Percentiles rank a stretch among this genome's conserved stretches.
Evolutionary conservation across 805 yeast species (phyloP).

Genomic region (Danielia reshetovae): DNA sequence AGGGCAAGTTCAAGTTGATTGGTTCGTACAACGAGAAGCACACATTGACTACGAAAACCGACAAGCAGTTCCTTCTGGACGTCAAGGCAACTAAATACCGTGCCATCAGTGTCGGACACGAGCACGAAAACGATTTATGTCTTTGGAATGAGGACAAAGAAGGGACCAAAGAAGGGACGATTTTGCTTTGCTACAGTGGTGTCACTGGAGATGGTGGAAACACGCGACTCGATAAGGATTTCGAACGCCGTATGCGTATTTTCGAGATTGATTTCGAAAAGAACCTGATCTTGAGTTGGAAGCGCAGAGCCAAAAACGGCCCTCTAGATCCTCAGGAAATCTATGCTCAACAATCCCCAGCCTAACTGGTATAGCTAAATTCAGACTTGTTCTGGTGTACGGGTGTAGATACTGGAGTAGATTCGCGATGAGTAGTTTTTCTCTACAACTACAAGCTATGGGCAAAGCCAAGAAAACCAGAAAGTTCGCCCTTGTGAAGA

Average conservation of each 20-base stretch:
- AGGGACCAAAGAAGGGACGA: too few species aligned
- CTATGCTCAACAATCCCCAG: too few species aligned
- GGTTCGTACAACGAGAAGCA: slow-evolving; percentile 38
- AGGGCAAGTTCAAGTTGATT: slow-evolving; percentile 34
- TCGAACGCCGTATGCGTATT: slow-evolving; percentile 30
- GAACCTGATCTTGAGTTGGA: slow-evolving; percentile 34
- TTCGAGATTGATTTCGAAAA: slow-evolving; percentile 29
- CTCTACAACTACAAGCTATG: slow-evolving; percentile 45
- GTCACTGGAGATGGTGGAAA: slow-evolving; percentile 36
- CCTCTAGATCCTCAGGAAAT: slow-evolving; percentile 14
- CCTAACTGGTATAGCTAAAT: background rate
- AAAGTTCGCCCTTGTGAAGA: slow-evolving; percentile 90
- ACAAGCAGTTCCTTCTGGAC: slow-evolving; percentile 28
- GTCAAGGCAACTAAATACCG: slow-evolving; percentile 32
- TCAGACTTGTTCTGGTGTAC: slow-evolving; percentile 12
- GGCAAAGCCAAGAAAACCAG: slow-evolving; percentile 97
- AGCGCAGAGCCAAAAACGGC: slow-evolving; percentile 23
- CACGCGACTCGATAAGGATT: slow-evolving; percentile 22
- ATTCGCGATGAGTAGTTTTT: slow-evolving; percentile 2
- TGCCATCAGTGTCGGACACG: slow-evolving; percentile 40
- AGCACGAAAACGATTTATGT: slow-evolving; percentile 43
- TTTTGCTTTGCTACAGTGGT: slow-evolving; percentile 40
- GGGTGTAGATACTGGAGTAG: slow-evolving; percentile 7
- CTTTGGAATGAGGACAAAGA: slow-evolving; percentile 19
- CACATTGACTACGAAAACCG: slow-evolving; percentile 26